These are phyloP conservation scores for Cladophialophora chaetospira DNA, from an alignment of 2,329 filamentous ascomycete species.

Conservation along the genomic window DNA sequence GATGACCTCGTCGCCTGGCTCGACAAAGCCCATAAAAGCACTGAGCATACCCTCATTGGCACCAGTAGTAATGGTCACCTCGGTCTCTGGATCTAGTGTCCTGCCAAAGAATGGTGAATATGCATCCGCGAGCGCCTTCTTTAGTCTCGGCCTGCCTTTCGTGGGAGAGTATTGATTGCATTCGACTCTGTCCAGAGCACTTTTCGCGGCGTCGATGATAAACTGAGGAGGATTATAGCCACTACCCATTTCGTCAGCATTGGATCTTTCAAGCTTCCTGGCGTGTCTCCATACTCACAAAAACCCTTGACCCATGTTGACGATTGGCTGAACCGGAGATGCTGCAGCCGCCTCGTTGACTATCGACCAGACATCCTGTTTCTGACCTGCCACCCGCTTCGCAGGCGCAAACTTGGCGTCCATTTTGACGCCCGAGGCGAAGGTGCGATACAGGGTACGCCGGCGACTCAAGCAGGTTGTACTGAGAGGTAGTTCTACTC, in stretches of 20 bases:
- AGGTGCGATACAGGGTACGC: constrained; percentile 8
- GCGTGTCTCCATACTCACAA: constrained; percentile 44
- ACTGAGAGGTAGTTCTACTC: constrained; percentile 1
- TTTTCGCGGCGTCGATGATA: constrained; percentile 87
- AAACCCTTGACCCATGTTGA: constrained; percentile 68
- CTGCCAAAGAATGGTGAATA: constrained; percentile 89
- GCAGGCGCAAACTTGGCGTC: constrained; percentile 47
- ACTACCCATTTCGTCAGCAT: constrained; percentile 36
- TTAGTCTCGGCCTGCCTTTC: constrained; percentile 79
- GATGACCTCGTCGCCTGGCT: constrained; percentile 93
- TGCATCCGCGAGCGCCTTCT: constrained; percentile 88
- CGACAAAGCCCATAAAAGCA: constrained; percentile 97
- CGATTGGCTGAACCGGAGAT: constrained; percentile 64
- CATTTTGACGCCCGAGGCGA: constrained; percentile 22
- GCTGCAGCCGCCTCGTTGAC: constrained; percentile 68
- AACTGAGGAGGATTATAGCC: constrained; percentile 94
- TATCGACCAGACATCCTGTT: constrained; percentile 61
- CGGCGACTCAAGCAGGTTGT: background rate
- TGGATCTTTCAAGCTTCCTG: background rate
- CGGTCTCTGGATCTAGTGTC: constrained; percentile 79
- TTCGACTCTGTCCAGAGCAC: constrained; percentile 84
- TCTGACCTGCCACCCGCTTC: constrained; percentile 51
- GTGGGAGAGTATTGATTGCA: constrained; percentile 99
- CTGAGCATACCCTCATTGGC: constrained; percentile 74
- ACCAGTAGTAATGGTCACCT: constrained; percentile 87